A percentile compares a stretch with the other conserved stretches of the same genome.
Evolutionary conservation across 2,329 filamentous ascomycete species (phyloP).

Genomic region (Colletotrichum sansevieriae): DNA sequence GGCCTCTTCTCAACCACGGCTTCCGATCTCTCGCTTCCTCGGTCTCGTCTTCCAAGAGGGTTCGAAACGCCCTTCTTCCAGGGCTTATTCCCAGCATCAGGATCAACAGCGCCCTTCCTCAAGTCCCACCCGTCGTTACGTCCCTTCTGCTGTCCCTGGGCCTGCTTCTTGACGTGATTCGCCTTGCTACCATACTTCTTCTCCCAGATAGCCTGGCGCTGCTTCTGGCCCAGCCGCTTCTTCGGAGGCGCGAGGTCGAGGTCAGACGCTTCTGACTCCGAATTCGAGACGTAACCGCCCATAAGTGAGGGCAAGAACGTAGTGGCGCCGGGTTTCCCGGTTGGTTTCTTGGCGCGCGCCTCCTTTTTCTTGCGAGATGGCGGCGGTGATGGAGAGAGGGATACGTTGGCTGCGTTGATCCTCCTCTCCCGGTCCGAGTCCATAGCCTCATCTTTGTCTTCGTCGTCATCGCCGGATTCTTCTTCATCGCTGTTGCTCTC

Average conservation of each 20-base stretch:
- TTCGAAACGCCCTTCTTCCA: slow-evolving; percentile 67
- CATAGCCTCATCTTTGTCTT: slow-evolving; percentile 44
- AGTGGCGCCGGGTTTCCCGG: slow-evolving; percentile 54
- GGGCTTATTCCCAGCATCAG: slow-evolving; percentile 59
- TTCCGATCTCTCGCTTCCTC: slow-evolving; percentile 43
- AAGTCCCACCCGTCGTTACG: slow-evolving; percentile 70
- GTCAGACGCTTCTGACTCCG: slow-evolving; percentile 74
- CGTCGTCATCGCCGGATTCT: slow-evolving; percentile 48
- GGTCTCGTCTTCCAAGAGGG: slow-evolving; percentile 45
- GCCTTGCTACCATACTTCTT: slow-evolving; percentile 82
- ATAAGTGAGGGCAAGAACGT: slow-evolving; percentile 82
- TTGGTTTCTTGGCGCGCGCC: slow-evolving; percentile 36
- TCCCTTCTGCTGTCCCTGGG: slow-evolving; percentile 50
- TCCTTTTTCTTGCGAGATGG: slow-evolving; percentile 52
- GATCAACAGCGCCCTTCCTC: slow-evolving; percentile 66
- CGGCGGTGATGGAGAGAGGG: slow-evolving; percentile 49
- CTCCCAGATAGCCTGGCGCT: slow-evolving; percentile 83
- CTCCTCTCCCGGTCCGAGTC: slow-evolving; percentile 45
- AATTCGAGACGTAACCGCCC: slow-evolving; percentile 84
- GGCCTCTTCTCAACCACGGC: slow-evolving; percentile 51
- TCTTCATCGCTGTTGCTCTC: slow-evolving; percentile 50
- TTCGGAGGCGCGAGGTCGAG: slow-evolving; percentile 75
- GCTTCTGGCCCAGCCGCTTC: slow-evolving; percentile 81
- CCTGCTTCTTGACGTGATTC: slow-evolving; percentile 68
- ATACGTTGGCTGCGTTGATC: slow-evolving; percentile 44